Conservation (phyloP, 495 filamentous ascomycete species). For the Cercophora newfieldiana region DNA sequence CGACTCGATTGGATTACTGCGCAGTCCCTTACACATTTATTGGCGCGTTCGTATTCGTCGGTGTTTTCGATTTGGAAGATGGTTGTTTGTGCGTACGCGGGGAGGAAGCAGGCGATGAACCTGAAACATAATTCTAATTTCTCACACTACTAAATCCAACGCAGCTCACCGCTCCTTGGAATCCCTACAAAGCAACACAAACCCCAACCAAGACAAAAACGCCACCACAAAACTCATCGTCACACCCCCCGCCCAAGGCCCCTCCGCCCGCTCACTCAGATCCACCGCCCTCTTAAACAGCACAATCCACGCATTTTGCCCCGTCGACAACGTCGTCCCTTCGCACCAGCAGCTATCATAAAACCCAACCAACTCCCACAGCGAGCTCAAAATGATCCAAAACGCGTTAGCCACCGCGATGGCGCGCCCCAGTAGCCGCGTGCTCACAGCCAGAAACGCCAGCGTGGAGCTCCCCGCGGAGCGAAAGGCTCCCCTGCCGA, state of each 20-base stretch:
- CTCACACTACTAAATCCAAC: neutral
- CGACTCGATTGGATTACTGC: too few relatives aligned
- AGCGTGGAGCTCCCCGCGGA: neutral
- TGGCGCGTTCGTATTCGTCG: too few relatives aligned
- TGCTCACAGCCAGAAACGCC: neutral
- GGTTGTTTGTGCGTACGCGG: too few relatives aligned
- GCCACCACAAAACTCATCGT: conserved; percentile 1
- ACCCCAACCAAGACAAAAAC: conserved; percentile 1
- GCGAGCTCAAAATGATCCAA: neutral
- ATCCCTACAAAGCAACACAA: conserved; percentile 2
- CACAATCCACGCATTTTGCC: neutral
- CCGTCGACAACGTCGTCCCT: neutral
- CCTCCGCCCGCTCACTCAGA: neutral
- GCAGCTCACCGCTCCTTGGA: neutral
- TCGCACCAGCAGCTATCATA: neutral
- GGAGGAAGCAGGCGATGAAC: too few relatives aligned
- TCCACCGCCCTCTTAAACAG: neutral
- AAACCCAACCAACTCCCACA: neutral
- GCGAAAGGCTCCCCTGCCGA: too few relatives aligned
- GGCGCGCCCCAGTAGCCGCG: neutral
- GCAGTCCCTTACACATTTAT: too few relatives aligned
- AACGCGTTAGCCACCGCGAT: neutral
- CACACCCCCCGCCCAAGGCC: neutral
- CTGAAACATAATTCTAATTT: too few relatives aligned
- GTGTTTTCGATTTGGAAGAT: too few relatives aligned